phyloP scores from a whole-genome alignment of 768 basidiomycete genomes.

The Fistulinella prunicolor region DNA sequence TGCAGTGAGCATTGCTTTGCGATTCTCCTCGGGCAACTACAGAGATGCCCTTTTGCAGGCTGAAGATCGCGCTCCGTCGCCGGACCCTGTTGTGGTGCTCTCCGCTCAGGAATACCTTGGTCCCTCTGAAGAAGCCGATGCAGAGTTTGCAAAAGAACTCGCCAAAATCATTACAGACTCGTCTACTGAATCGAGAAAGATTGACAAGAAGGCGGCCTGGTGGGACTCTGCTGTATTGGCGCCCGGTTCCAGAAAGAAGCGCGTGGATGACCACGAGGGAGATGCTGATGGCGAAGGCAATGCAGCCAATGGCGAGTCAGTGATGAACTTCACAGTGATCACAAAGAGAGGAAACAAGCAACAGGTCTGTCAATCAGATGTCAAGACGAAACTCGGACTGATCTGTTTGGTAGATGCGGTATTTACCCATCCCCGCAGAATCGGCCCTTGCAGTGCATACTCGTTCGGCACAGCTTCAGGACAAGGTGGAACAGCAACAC shows the following conservation, averaged over 20 bases:
- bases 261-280: slow-evolving; percentile 55
- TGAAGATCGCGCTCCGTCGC: slow-evolving; percentile 74
- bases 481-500: slow-evolving; percentile 95
- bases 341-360: slow-evolving; percentile 93
- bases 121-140: slow-evolving; percentile 85
- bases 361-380: slow-evolving; percentile 50
- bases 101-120: slow-evolving; percentile 72
- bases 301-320: slow-evolving; percentile 26
- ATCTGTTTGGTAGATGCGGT: slow-evolving; percentile 56
- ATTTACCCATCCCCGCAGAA: slow-evolving; percentile 83
- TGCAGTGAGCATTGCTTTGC: slow-evolving; percentile 41
- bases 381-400: slow-evolving; percentile 8
- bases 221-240: slow-evolving; percentile 88
- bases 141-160: slow-evolving; percentile 92
- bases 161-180: slow-evolving; percentile 93
- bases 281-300: slow-evolving; percentile 43
- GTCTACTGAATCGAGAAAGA: slow-evolving; percentile 76
- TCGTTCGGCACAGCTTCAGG: slow-evolving; percentile 85
- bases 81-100: slow-evolving; percentile 75
- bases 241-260: slow-evolving; percentile 63
- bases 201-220: slow-evolving; percentile 86
- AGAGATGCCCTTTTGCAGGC: slow-evolving; percentile 25
- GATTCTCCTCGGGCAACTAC: background rate
- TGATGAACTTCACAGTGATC: slow-evolving; percentile 92
- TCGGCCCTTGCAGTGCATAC: slow-evolving; percentile 91